Conservation (phyloP, 352 stramenopile genomes). For the Phytophthora kernoviae region DNA sequence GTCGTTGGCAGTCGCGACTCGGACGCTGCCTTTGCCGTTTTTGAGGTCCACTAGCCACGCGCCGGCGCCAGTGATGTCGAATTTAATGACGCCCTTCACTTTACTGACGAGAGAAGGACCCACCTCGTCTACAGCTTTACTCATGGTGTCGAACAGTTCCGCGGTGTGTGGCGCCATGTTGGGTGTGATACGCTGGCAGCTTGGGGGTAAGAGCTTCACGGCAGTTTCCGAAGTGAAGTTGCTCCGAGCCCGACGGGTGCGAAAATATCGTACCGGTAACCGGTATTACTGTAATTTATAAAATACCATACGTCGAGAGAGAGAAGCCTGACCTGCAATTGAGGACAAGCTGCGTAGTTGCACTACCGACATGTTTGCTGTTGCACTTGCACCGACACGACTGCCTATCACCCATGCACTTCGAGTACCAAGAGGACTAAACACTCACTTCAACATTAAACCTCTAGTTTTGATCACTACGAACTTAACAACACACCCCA, state of each 20-base stretch:
- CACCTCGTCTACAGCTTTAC: constrained; percentile 64
- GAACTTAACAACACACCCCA: neutral
- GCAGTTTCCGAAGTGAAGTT: constrained; percentile 32
- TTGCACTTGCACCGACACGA: too few species aligned
- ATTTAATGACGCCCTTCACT: constrained; percentile 84
- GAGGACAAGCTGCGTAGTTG: too few species aligned
- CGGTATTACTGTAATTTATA: too few species aligned
- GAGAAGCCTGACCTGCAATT: too few species aligned
- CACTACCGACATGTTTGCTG: too few species aligned
- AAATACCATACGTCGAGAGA: too few species aligned
- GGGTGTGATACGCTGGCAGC: neutral
- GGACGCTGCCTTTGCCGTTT: constrained; percentile 72
- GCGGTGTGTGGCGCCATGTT: constrained; percentile 48
- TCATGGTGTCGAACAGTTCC: constrained; percentile 79
- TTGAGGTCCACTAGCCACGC: constrained; percentile 83
- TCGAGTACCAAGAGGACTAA: too few species aligned
- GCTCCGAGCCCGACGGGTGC: constrained; percentile 17
- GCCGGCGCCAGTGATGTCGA: constrained; percentile 70
- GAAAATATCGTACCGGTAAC: too few species aligned
- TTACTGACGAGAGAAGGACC: constrained; percentile 74
- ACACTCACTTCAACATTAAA: neutral
- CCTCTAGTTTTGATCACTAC: neutral
- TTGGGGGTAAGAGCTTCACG: neutral
- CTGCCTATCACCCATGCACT: too few species aligned
- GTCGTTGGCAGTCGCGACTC: constrained; percentile 42